phyloP scores from a whole-genome alignment of 2,329 filamentous ascomycete species.

The Beauveria caledonica region DNA sequence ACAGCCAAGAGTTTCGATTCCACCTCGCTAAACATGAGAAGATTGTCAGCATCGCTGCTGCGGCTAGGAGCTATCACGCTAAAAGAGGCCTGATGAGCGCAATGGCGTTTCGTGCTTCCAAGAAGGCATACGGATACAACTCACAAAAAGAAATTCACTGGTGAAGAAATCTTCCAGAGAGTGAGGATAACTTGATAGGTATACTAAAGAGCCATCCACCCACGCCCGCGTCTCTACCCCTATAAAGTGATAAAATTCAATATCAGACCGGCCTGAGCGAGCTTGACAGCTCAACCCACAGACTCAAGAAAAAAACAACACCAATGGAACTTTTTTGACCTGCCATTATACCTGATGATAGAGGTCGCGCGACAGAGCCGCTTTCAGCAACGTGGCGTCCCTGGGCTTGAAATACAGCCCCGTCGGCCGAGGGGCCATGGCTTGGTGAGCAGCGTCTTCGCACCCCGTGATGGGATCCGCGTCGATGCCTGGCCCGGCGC shows the following conservation, averaged over 20 bases:
- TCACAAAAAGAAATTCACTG: no score
- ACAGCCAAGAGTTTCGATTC: no score
- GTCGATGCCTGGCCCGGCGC: background rate
- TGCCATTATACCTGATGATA: background rate
- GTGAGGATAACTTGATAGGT: background rate
- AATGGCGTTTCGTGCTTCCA: no score
- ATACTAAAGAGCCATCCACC: background rate
- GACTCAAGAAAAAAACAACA: background rate
- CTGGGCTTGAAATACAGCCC: constrained; percentile 3
- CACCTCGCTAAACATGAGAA: no score
- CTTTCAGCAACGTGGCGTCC: background rate
- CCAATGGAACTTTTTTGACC: background rate
- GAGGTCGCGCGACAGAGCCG: background rate
- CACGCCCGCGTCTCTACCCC: background rate
- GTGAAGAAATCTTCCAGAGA: background rate
- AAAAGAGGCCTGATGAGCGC: no score
- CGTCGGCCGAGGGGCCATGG: constrained; percentile 4
- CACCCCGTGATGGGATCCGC: constrained; percentile 1
- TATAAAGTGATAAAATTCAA: background rate
- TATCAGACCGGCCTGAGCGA: background rate
- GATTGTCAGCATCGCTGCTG: no score
- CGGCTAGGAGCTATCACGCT: no score
- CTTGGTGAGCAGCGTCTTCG: background rate
- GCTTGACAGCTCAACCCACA: background rate
- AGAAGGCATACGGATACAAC: no score